These are phyloP conservation scores for Diaporthe australafricana DNA, from an alignment of 2,329 filamentous ascomycete genomes.

Conservation along the genomic window DNA sequence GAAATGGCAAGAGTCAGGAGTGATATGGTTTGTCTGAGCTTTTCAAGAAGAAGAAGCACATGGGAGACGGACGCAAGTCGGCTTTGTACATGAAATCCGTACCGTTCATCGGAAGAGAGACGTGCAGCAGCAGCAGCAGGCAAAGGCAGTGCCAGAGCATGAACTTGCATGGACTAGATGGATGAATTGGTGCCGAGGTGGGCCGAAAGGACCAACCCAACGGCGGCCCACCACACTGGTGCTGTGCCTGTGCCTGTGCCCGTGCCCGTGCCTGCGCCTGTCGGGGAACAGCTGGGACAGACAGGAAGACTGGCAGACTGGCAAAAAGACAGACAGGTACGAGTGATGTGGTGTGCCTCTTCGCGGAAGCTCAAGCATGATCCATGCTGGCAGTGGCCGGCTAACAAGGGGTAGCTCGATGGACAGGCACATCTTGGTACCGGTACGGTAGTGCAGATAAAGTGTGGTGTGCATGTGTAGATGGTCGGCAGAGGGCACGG, in stretches of 20 bases:
- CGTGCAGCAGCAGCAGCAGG: too few relatives aligned
- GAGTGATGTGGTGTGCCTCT: not conserved
- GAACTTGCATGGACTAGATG: too few relatives aligned
- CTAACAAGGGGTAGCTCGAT: not conserved
- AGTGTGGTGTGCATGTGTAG: not conserved
- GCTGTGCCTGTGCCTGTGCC: not conserved
- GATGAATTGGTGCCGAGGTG: not conserved
- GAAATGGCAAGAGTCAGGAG: not conserved
- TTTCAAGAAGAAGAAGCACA: not conserved
- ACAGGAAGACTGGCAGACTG: not conserved
- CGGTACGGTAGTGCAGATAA: not conserved
- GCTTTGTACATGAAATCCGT: not conserved
- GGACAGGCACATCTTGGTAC: not conserved
- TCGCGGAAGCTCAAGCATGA: not conserved
- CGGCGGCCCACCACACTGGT: not conserved
- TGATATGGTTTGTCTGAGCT: not conserved
- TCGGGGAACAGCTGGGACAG: not conserved
- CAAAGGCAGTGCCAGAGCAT: too few relatives aligned
- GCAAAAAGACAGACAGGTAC: not conserved
- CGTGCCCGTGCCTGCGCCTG: not conserved
- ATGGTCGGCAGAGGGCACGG: too few relatives aligned
- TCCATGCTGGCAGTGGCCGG: constrained; percentile 17
- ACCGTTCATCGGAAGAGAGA: not conserved
- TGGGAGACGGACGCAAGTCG: not conserved
- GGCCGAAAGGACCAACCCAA: not conserved